Percentiles rank a stretch among this genome's conserved stretches.
Evolutionary conservation across 176 grass and related monocot genomes (phyloP).

Genomic region (Zoysia pacifica): DNA sequence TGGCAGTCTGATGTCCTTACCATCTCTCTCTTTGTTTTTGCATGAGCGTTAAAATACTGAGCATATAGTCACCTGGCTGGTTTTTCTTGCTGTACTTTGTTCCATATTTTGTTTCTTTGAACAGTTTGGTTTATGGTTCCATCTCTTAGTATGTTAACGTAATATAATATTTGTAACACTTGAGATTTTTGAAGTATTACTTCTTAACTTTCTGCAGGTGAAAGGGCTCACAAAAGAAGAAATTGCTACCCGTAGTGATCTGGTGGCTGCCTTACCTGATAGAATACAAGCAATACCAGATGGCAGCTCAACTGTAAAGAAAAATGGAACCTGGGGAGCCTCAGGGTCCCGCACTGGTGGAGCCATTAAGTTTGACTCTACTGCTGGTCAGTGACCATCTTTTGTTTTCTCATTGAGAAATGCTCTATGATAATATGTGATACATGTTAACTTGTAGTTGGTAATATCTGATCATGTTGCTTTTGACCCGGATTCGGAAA

Average conservation of each 20-base stretch:
- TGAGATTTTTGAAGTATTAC: not conserved
- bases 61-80: not conserved
- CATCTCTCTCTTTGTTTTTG: not conserved
- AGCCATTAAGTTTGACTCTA: slow-evolving; percentile 76
- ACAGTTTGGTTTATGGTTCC: not conserved
- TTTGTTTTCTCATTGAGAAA: not conserved
- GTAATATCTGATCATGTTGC: not conserved
- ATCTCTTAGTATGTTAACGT: not conserved
- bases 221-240: slow-evolving; percentile 98
- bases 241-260: slow-evolving; percentile 66
- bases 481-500: not conserved
- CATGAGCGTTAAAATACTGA: not conserved
- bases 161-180: not conserved
- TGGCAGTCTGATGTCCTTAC: not conserved
- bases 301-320: slow-evolving; percentile 72
- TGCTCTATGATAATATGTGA: not conserved
- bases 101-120: not conserved
- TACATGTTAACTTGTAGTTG: not conserved
- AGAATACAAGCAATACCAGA: slow-evolving; percentile 96
- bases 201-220: slow-evolving; percentile 55
- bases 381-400: slow-evolving; percentile 53
- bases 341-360: slow-evolving; percentile 70
- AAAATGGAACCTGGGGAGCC: slow-evolving; percentile 69
- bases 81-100: slow-evolving; percentile 8
- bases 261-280: slow-evolving; percentile 76